Conservation (phyloP, 2,329 filamentous ascomycete genomes). For the Chaetomiaceae sp. region DNA sequence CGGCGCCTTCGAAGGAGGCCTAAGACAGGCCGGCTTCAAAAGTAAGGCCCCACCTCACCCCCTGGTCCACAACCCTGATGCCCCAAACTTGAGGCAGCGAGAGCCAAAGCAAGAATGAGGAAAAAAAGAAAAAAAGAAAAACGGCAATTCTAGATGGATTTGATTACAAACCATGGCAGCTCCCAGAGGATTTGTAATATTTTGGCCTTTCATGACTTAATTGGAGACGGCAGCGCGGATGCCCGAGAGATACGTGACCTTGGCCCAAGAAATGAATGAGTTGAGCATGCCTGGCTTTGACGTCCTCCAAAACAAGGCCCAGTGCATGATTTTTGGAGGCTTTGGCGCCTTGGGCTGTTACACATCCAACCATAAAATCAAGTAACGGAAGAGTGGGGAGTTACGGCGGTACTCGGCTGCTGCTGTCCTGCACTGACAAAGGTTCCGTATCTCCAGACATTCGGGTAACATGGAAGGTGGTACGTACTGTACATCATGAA, state of each 20-base stretch:
- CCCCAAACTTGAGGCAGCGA: not conserved
- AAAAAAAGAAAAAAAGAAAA: not conserved
- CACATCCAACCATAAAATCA: too few relatives aligned
- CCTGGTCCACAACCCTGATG: not conserved
- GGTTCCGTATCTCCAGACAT: too few relatives aligned
- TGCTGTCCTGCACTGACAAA: too few relatives aligned
- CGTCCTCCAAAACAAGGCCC: too few relatives aligned
- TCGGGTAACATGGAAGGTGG: too few relatives aligned
- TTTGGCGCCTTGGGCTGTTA: not conserved
- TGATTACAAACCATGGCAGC: too few relatives aligned
- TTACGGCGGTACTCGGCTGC: too few relatives aligned
- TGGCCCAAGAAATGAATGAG: not conserved
- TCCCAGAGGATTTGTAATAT: not conserved
- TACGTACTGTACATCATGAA: too few relatives aligned
- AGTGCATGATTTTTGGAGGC: not conserved
- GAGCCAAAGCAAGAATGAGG: not conserved
- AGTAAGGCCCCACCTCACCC: not conserved
- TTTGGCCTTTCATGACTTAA: not conserved
- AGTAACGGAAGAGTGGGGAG: too few relatives aligned
- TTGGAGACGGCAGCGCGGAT: not conserved
- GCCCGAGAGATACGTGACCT: constrained; percentile 2
- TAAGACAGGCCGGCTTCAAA: not conserved
- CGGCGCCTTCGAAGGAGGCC: constrained; percentile 6
- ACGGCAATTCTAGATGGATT: too few relatives aligned
- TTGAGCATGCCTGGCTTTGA: not conserved